Base-by-base conservation (phyloP, 1,139 yeast genomes). In the Debaryomyces sp. region DNA sequence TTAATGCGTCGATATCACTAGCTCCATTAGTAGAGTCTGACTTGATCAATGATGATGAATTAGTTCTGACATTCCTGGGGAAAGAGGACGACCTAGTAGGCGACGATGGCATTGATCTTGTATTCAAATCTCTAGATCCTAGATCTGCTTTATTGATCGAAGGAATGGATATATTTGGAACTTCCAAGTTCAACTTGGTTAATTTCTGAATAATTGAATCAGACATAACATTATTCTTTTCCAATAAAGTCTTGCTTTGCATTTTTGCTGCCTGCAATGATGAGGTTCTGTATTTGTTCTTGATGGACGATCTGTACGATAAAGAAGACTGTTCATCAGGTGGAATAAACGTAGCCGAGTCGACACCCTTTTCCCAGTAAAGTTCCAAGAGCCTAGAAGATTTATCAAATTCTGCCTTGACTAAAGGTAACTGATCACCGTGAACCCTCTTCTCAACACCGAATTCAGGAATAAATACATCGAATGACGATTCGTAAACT, bases 401-500 rank as follows among this genome's bases (percentile, higher is more conserved):
- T 61, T 86, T 87, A 63, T 89, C 95, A 66, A 88, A 94, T 64
- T 94, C 98, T 4, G 98, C 98, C 67, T 91, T 91, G 23, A 82
- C 84, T 53, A 94, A 75, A 13, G 99, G 99, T 49, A 94, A 75
- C 67, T 94, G 99, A 69, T 94, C 99, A 38, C 98, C 97, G 61
- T 94, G 99, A 24, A 94, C 98, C 61, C 99, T 83, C 70, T 94
- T 94, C 66, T 94, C 99, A 57, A 94, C 89, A 38, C 99, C 98
- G 70, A 92, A 87, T 58, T 90, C 97, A 1, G 98, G 98, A 53
- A 94, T 79, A 54, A 90, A 83, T 6, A 94, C 96, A 67, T 94
- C 99, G 71, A 94, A 94, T 1, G 98, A 90, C 1, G 97, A 89
- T 68, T 94, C 98, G 64, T 92, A 92, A 6, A 92, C 98, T 66